These are phyloP conservation scores for Gomphus sp. DNA, from an alignment of 1,284 basidiomycete species.

Conservation along the genomic window DNA sequence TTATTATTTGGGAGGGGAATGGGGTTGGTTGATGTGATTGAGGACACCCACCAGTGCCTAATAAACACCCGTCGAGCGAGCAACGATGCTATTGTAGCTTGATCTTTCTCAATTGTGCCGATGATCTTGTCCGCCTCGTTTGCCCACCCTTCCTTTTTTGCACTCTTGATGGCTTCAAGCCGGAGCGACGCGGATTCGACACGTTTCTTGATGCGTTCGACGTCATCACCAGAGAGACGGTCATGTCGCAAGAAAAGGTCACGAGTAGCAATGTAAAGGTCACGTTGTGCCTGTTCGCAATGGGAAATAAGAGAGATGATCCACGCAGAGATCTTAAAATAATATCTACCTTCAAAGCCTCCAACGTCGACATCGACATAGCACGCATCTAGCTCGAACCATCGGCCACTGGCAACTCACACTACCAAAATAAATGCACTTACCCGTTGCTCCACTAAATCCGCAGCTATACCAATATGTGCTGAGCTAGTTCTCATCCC, in stretches of 20 bases:
- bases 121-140: constrained; percentile 71
- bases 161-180: constrained; percentile 60
- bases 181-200: constrained; percentile 69
- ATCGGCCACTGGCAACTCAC: neutral
- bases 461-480: constrained; percentile 67
- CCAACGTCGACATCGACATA: constrained; percentile 57
- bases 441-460: constrained; percentile 72
- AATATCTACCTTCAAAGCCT: constrained; percentile 56
- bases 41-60: constrained; percentile 57
- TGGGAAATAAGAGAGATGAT: neutral
- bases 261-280: constrained; percentile 77
- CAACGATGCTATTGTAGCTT: constrained; percentile 59
- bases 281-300: constrained; percentile 59
- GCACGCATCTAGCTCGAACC: constrained; percentile 36
- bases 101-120: constrained; percentile 64
- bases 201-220: constrained; percentile 78
- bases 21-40: neutral
- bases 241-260: constrained; percentile 81
- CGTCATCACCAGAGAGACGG: constrained; percentile 73
- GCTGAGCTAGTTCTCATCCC: constrained; percentile 62
- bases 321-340: neutral
- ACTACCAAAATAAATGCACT: constrained; percentile 20
- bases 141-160: constrained; percentile 73
- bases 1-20: neutral
- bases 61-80: constrained; percentile 75